A percentile compares a stretch with the other conserved stretches of the same genome.
These are phyloP conservation scores for Turnera subulata DNA, from an alignment of 345 rosid genomes.

Conservation along the genomic window DNA sequence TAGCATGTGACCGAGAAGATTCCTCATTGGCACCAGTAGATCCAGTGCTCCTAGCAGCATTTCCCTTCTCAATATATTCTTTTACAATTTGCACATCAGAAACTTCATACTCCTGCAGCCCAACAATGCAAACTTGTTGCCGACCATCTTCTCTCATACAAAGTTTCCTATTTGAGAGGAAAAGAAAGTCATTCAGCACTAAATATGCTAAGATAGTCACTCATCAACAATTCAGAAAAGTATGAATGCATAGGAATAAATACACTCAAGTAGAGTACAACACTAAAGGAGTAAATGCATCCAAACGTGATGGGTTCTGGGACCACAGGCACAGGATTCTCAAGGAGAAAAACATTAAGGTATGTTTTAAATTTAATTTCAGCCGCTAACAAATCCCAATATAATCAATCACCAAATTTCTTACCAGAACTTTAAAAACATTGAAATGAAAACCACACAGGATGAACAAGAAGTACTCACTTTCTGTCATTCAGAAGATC, in stretches of 20 bases:
- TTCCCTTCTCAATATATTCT: constrained; percentile 91
- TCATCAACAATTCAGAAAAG: background rate
- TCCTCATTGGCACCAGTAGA: constrained; percentile 99
- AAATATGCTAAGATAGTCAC: too few species aligned
- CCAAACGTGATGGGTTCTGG: background rate
- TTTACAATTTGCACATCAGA: constrained; percentile 91
- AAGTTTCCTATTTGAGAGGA: constrained; percentile 65
- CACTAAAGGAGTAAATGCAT: too few species aligned
- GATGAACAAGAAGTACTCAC: constrained; percentile 40
- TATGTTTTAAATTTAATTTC: constrained; percentile 5
- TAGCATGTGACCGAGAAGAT: constrained; percentile 99
- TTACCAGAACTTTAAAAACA: background rate
- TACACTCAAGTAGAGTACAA: too few species aligned
- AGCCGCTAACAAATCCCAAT: background rate
- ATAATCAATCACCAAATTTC: background rate
- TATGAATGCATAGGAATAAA: background rate
- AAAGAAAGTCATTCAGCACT: constrained; percentile 12
- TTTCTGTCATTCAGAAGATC: constrained; percentile 91
- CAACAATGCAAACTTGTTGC: constrained; percentile 97
- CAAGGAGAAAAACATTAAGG: background rate
- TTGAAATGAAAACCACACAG: background rate
- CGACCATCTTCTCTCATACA: constrained; percentile 99
- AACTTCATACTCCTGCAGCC: constrained; percentile 96
- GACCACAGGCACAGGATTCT: background rate
- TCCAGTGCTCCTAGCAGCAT: constrained; percentile 91